These are phyloP conservation scores for Hemileccinum impolitum DNA, from an alignment of 768 basidiomycete species.

Conservation along the genomic window DNA sequence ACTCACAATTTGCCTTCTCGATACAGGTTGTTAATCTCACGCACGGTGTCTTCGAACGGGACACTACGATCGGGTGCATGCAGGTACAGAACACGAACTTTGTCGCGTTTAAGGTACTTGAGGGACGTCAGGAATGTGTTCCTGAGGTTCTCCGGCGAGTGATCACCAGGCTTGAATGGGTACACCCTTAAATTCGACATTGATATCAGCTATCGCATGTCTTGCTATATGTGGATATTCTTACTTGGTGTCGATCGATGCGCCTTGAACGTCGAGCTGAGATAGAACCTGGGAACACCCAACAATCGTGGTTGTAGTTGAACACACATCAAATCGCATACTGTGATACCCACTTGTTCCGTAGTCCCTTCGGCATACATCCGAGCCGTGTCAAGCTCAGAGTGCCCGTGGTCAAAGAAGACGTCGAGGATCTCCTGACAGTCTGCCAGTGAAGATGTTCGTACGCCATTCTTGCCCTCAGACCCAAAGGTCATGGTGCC, in stretches of 20 bases:
- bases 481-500: conserved; percentile 50
- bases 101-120: conserved; percentile 42
- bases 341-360: conserved; percentile 38
- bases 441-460: conserved; percentile 33
- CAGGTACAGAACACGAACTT: conserved; percentile 50
- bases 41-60: conserved; percentile 54
- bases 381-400: conserved; percentile 50
- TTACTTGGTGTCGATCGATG: conserved; percentile 49
- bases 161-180: conserved; percentile 40
- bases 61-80: conserved; percentile 59
- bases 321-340: not conserved
- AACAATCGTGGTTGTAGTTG: too few species aligned
- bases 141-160: conserved; percentile 39
- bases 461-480: conserved; percentile 39
- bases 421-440: conserved; percentile 45
- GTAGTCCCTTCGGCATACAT: conserved; percentile 52
- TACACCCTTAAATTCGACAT: conserved; percentile 33
- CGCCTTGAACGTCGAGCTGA: conserved; percentile 38
- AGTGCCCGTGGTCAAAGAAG: conserved; percentile 41
- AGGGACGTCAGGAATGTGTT: conserved; percentile 47
- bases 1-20: conserved; percentile 55
- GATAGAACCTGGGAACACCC: conserved; percentile 33
- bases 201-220: too few species aligned
- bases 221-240: not conserved
- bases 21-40: conserved; percentile 52